Percentiles rank a stretch among this genome's conserved stretches.
phyloP scores from a whole-genome alignment of 225 moss, liverwort and hornwort species.

The Climacium dendroides region DNA sequence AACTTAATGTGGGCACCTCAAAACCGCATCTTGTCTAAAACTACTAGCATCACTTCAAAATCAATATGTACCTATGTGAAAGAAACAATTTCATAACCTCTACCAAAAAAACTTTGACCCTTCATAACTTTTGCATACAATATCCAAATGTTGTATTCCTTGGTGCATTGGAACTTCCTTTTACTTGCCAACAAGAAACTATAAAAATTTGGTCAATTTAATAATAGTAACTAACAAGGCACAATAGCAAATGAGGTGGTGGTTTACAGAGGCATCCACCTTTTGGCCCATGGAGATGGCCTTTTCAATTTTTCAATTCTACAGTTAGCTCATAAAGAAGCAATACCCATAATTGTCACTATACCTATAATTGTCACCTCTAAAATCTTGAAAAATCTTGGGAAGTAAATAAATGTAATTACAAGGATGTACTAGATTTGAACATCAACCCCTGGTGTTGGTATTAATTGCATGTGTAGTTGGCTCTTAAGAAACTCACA shows the following conservation, averaged over 20 bases:
- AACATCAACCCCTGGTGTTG: too few species aligned
- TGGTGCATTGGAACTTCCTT: background rate
- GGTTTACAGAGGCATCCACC: rapidly evolving
- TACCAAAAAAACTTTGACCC: background rate
- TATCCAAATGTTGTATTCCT: background rate
- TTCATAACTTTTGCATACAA: background rate
- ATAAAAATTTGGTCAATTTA: background rate
- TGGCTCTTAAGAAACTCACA: too few species aligned
- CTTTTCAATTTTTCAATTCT: too few species aligned
- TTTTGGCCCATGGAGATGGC: too few species aligned
- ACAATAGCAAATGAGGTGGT: background rate
- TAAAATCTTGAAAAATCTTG: too few species aligned
- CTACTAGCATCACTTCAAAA: background rate
- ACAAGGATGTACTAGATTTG: too few species aligned
- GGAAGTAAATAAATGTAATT: too few species aligned
- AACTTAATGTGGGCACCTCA: rapidly evolving
- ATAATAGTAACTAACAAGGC: background rate
- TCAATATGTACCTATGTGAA: background rate
- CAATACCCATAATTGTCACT: too few species aligned
- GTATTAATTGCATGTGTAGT: too few species aligned
- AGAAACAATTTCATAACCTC: background rate
- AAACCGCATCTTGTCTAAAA: background rate
- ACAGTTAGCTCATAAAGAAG: too few species aligned
- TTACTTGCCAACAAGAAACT: background rate
- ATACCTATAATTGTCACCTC: too few species aligned